Evolutionary conservation across 75 land plant species (phyloP).

Genomic region (Selaginella tamariscina): DNA sequence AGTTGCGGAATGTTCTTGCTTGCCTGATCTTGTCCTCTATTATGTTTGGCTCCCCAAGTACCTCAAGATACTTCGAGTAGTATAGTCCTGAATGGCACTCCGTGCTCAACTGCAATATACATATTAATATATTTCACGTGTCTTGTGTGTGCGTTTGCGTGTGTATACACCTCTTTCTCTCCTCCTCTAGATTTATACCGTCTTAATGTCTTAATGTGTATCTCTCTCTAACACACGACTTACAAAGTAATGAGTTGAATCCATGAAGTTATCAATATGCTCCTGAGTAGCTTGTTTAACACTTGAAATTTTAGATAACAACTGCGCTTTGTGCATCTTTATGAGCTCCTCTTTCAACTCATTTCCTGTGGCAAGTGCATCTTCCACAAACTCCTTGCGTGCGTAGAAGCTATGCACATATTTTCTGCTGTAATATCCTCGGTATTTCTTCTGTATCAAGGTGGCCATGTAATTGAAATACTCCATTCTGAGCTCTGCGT

Average conservation of each 20-base stretch:
- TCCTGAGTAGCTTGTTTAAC: constrained; percentile 3
- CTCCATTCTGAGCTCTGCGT: constrained; percentile 16
- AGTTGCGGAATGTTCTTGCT: not conserved
- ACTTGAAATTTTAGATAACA: constrained; percentile 9
- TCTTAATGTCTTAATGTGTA: too few relatives aligned
- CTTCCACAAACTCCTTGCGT: constrained; percentile 14
- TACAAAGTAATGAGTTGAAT: constrained; percentile 20
- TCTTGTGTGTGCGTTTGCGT: too few relatives aligned
- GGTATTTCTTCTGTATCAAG: constrained; percentile 16
- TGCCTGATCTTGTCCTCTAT: constrained; percentile 12
- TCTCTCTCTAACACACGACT: too few relatives aligned
- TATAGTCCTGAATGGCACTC: not conserved
- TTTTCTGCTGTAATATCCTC: constrained; percentile 26
- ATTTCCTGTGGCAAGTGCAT: constrained; percentile 10
- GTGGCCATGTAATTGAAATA: constrained; percentile 22
- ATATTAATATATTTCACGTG: too few relatives aligned
- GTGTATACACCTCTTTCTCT: too few relatives aligned
- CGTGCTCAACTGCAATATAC: constrained; percentile 13
- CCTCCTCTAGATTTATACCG: too few relatives aligned
- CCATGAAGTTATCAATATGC: constrained; percentile 15
- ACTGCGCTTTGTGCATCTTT: not conserved
- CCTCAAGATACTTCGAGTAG: constrained; percentile 14
- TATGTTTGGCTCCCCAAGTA: constrained; percentile 4
- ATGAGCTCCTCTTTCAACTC: constrained; percentile 1
- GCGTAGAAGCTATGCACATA: constrained; percentile 23